Evolutionary conservation across 176 grass and related monocot genomes (phyloP).

Genomic region (Hordeum vulgare): DNA sequence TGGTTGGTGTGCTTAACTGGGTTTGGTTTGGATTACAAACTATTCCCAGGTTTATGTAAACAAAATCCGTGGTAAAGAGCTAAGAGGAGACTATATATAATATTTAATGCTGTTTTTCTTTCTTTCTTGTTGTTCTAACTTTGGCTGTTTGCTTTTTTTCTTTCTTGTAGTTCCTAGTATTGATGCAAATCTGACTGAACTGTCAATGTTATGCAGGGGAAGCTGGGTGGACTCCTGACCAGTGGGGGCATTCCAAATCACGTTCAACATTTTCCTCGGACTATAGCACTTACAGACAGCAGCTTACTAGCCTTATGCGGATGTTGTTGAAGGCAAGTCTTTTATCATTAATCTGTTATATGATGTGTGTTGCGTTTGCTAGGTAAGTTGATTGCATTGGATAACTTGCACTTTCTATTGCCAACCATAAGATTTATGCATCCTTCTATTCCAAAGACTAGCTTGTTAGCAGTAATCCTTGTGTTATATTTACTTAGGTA

Average conservation of each 20-base stretch:
- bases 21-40: too few species aligned
- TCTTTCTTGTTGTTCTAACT: background rate
- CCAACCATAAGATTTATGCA: background rate
- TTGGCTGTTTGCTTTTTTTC: background rate
- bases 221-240: slow-evolving; percentile 95
- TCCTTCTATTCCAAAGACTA: background rate
- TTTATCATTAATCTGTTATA: slow-evolving; percentile 25
- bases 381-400: background rate
- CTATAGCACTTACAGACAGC: slow-evolving; percentile 66
- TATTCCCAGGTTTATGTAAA: too few species aligned
- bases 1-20: too few species aligned
- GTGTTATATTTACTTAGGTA: too few species aligned
- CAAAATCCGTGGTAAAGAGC: too few species aligned
- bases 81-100: background rate
- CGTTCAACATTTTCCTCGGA: slow-evolving; percentile 60
- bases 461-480: too few species aligned
- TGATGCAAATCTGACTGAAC: slow-evolving; percentile 4
- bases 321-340: slow-evolving; percentile 69
- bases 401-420: background rate
- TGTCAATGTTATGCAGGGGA: slow-evolving; percentile 57
- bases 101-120: background rate
- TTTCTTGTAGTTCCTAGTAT: background rate
- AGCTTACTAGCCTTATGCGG: slow-evolving; percentile 70
- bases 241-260: slow-evolving; percentile 94
- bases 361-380: background rate